Evolutionary conservation across 1,284 basidiomycete genomes (phyloP), one percentile per base, ranked within the genome.

Genomic region (Papiliotrema terrestris): DNA sequence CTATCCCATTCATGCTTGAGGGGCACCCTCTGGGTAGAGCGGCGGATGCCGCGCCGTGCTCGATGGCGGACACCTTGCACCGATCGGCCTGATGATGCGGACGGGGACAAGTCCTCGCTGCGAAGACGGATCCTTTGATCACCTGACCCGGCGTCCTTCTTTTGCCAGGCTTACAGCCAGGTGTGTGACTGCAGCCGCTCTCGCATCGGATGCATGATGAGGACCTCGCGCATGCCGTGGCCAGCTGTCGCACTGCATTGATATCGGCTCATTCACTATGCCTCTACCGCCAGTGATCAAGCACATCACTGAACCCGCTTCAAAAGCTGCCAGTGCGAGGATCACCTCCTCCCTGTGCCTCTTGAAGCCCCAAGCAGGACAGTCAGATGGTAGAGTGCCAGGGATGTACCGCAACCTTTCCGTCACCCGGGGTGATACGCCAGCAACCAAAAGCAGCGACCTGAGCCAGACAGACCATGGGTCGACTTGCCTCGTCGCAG

Each of bases 391-490:
- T 4, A 5, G 20, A 41, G 39, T 41, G 5, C 20, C 39, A 41
- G 56, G 56, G 4, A 26, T 36, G 39, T 54, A 39, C 38, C 52
- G 39, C n/a, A 58, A 58, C 35, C 52, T 58, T 9, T 58, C 54
- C 43, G 47, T 58, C 20, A 54, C 56, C 6, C 39, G 23, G 15
- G 26, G 25, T 15, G 8, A 15, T 32, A 32, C 23, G 23, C 56
- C 52, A 9, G 23, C 44, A 14, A 45, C 52, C 1, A 3, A 37
- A 17, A 29, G 29, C 2, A 29, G 15, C 2, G 49, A 58, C 44
- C 14, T 47, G 44, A 54, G 52, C 35, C 51, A 57, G 8, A 41
- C 19, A 4, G 51, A 46, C 11, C 8, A 3, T 2, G 56, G 52
- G 5, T 11, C 23, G 19, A 48, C 23, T 20, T 54, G 47, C 25